Conservation (phyloP, 169 alveolate species). For the Plasmodium fragile region DNA sequence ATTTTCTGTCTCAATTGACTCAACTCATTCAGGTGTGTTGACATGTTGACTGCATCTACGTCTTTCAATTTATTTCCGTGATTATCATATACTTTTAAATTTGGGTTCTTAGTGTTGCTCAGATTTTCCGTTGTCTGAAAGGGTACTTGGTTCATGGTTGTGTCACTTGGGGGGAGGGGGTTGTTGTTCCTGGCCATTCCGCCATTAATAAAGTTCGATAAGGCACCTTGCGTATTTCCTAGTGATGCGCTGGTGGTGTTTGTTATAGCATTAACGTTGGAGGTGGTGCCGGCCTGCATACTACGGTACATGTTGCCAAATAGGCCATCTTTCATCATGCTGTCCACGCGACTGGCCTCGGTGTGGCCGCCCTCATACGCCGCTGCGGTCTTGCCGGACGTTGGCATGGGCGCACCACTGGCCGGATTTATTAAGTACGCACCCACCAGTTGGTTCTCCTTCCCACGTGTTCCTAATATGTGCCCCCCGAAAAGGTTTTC, state of each 20-base stretch:
- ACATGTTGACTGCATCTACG: neutral
- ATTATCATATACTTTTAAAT: constrained; percentile 8
- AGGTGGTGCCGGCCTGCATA: neutral
- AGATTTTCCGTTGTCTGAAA: neutral
- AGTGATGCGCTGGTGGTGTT: neutral
- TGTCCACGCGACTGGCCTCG: neutral
- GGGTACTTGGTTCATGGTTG: neutral
- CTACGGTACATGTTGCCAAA: constrained; percentile 22
- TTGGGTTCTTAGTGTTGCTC: neutral
- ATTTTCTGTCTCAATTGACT: neutral
- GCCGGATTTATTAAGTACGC: neutral
- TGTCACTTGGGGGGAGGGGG: neutral
- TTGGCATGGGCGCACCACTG: neutral
- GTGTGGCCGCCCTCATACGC: neutral
- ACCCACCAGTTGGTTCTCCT: neutral
- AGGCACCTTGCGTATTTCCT: neutral
- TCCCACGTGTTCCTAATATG: neutral
- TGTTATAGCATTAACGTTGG: neutral
- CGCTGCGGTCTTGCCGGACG: neutral
- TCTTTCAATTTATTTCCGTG: neutral
- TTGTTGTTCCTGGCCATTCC: neutral
- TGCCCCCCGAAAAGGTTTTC: neutral
- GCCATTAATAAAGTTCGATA: neutral
- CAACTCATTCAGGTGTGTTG: neutral
- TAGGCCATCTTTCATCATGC: constrained; percentile 14